These are phyloP conservation scores for Malassezia obtusa DNA, from an alignment of 1,284 basidiomycete species.

Conservation along the genomic window DNA sequence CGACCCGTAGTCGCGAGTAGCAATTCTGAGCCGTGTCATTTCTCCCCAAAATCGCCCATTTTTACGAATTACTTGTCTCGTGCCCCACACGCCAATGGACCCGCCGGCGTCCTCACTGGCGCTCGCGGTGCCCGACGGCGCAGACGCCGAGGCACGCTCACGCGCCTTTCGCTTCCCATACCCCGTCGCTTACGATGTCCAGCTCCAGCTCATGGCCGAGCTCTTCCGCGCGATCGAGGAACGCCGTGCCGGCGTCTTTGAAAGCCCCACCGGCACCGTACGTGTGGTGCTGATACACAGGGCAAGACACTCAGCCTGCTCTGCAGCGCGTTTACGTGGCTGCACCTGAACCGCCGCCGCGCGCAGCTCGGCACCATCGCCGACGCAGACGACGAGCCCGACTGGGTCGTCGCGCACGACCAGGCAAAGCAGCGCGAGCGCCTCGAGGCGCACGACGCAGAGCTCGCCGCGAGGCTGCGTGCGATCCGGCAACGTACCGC, in stretches of 20 bases:
- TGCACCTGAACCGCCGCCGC: conserved; percentile 36
- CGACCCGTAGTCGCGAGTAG: neutral
- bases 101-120: conserved; percentile 4
- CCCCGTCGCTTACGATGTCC: conserved; percentile 67
- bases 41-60: neutral
- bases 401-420: conserved; percentile 50
- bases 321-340: conserved; percentile 49
- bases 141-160: neutral
- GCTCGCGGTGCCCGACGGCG: neutral
- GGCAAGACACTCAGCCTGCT: conserved; percentile 51
- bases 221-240: conserved; percentile 71
- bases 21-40: too few species aligned
- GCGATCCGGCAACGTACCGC: conserved; percentile 20
- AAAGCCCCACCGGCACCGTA: conserved; percentile 52
- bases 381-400: conserved; percentile 38
- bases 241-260: conserved; percentile 61
- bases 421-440: conserved; percentile 35
- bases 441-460: conserved; percentile 36
- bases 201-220: conserved; percentile 76
- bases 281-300: conserved; percentile 17
- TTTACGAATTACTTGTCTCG: too few species aligned
- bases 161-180: conserved; percentile 36
- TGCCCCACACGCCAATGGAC: too few species aligned
- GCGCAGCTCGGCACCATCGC: conserved; percentile 9
- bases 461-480: conserved; percentile 41